A percentile compares a stretch with the other conserved stretches of the same genome.
Conservation (phyloP, 2,329 filamentous ascomycete genomes). For the Verticillium nonalfalfae region DNA sequence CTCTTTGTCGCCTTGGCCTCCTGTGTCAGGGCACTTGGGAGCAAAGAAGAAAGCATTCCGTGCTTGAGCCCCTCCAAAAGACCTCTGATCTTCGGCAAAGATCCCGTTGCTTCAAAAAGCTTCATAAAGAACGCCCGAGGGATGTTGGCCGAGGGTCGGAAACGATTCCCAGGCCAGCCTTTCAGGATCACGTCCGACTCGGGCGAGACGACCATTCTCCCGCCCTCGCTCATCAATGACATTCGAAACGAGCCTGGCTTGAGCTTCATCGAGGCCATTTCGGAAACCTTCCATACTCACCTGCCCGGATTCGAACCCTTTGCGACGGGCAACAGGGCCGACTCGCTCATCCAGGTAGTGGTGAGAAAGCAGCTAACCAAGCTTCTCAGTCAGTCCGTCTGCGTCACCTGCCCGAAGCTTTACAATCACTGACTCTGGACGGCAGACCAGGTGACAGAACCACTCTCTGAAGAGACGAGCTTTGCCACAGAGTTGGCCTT, state of each 20-base stretch:
- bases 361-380: conserved; percentile 13
- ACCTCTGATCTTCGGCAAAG: neutral
- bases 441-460: conserved; percentile 7
- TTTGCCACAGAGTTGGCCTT: conserved; percentile 3
- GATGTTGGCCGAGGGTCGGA: neutral
- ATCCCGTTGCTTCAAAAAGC: neutral
- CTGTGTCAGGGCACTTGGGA: neutral
- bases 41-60: neutral
- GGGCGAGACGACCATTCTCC: conserved; percentile 13
- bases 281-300: conserved; percentile 7
- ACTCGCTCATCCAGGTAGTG: conserved; percentile 8
- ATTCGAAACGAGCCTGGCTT: conserved; percentile 15
- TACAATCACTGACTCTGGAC: neutral
- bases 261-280: conserved; percentile 7
- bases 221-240: conserved; percentile 10
- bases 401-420: too few species aligned
- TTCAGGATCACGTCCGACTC: conserved; percentile 12
- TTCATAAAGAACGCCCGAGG: conserved; percentile 3
- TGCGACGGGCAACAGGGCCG: neutral
- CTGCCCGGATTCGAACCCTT: conserved; percentile 12
- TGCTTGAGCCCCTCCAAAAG: neutral
- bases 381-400: conserved; percentile 7
- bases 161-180: conserved; percentile 4
- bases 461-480: conserved; percentile 6
- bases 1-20: neutral